phyloP scores from a whole-genome alignment of 768 basidiomycete species.

The Pholiota conissans region DNA sequence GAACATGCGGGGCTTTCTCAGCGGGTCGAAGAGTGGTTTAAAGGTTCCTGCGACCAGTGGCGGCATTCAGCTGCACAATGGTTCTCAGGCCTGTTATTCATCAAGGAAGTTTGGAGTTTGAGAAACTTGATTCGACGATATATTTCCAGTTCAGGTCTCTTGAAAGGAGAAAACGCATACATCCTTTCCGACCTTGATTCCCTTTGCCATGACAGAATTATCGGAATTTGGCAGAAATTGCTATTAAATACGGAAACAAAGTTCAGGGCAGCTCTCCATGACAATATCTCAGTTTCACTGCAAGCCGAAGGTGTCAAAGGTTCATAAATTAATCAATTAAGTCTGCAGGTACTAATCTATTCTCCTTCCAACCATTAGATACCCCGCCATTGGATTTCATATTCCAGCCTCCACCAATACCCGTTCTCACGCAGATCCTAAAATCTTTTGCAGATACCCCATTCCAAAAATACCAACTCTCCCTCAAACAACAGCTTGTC shows the following conservation, averaged over 20 bases:
- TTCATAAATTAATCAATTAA: neutral
- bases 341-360: neutral
- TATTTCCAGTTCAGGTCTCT: conserved; percentile 45
- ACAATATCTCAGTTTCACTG: conserved; percentile 5
- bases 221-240: conserved; percentile 53
- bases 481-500: conserved; percentile 61
- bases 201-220: conserved; percentile 52
- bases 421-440: conserved; percentile 41
- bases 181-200: conserved; percentile 52
- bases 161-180: conserved; percentile 42
- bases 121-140: conserved; percentile 51
- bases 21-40: conserved; percentile 66
- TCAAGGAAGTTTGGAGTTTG: conserved; percentile 74
- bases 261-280: conserved; percentile 18
- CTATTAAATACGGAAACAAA: conserved; percentile 14
- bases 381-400: conserved; percentile 52
- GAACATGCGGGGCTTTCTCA: conserved; percentile 40
- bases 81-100: conserved; percentile 57
- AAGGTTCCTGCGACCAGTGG: conserved; percentile 46
- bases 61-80: conserved; percentile 48
- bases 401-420: conserved; percentile 53
- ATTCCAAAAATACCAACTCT: conserved; percentile 62
- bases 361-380: conserved; percentile 33
- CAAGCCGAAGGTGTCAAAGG: conserved; percentile 1
- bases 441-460: conserved; percentile 39